phyloP scores from a whole-genome alignment of 192 early-diverging fungal species.

The Phlyctochytrium arcticum region DNA sequence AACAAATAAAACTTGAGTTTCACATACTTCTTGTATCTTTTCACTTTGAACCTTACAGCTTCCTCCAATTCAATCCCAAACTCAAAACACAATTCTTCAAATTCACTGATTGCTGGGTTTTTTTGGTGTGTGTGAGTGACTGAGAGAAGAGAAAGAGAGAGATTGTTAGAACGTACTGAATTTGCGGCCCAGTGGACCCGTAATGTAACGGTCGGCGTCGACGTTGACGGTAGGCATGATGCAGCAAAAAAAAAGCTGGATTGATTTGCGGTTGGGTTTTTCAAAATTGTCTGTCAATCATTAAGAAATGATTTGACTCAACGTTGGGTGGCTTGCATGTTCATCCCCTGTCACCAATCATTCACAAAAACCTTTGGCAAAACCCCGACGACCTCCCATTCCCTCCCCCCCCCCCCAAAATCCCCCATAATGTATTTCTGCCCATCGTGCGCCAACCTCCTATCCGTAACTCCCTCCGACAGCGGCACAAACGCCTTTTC shows the following conservation, averaged over 20 bases:
- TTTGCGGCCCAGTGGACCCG: conserved; percentile 69
- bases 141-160: too few relatives aligned
- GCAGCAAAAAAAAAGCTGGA: background rate
- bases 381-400: background rate
- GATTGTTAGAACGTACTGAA: too few relatives aligned
- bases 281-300: too few relatives aligned
- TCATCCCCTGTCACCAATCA: too few relatives aligned
- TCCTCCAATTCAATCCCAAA: conserved; percentile 99
- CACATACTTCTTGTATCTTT: too few relatives aligned
- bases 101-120: too few relatives aligned
- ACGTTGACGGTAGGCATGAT: conserved; percentile 94
- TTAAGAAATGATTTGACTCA: too few relatives aligned
- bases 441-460: conserved; percentile 80
- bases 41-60: conserved; percentile 79
- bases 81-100: conserved; percentile 98
- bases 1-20: too few relatives aligned
- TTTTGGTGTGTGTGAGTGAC: too few relatives aligned
- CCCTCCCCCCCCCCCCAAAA: background rate
- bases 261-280: background rate
- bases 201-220: conserved; percentile 79
- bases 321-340: too few relatives aligned
- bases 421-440: conserved; percentile 83
- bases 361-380: background rate
- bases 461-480: conserved; percentile 61
- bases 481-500: conserved; percentile 57